A percentile compares a stretch with the other conserved stretches of the same genome.
phyloP scores from a whole-genome alignment of 768 basidiomycete species.

The Hypholoma fasciculare region DNA sequence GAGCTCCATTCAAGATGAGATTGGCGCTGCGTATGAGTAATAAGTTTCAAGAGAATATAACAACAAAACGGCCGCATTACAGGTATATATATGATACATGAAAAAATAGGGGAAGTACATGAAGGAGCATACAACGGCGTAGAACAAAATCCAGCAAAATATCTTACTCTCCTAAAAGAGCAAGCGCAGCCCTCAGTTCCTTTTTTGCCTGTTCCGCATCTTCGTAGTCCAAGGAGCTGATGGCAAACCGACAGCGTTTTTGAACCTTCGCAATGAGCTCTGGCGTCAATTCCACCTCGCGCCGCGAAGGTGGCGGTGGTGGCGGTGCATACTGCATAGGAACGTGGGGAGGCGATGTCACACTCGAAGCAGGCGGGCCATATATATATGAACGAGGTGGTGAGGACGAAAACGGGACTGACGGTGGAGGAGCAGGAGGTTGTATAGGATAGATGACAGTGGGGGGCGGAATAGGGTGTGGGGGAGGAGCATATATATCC shows the following conservation, averaged over 20 bases:
- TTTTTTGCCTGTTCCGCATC: slow-evolving; percentile 84
- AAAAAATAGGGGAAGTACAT: neutral
- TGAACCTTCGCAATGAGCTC: slow-evolving; percentile 72
- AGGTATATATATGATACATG: neutral
- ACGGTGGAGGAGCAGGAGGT: neutral
- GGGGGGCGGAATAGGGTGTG: slow-evolving; percentile 10
- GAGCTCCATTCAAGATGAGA: too few relatives aligned
- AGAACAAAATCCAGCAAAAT: slow-evolving; percentile 5
- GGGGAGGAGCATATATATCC: slow-evolving; percentile 22
- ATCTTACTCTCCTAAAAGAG: slow-evolving; percentile 52
- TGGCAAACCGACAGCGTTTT: slow-evolving; percentile 91
- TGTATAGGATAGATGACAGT: slow-evolving; percentile 2
- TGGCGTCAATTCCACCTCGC: slow-evolving; percentile 56
- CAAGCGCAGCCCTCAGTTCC: slow-evolving; percentile 79
- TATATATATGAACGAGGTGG: slow-evolving; percentile 8
- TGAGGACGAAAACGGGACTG: neutral
- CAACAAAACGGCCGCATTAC: neutral
- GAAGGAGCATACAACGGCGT: neutral
- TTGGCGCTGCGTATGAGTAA: too few relatives aligned
- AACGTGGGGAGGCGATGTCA: slow-evolving; percentile 17
- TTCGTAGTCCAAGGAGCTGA: slow-evolving; percentile 95
- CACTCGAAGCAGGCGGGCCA: slow-evolving; percentile 13
- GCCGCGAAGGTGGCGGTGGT: slow-evolving; percentile 19
- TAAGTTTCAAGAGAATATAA: neutral
- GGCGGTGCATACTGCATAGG: slow-evolving; percentile 10